Percentiles rank a stretch among this genome's conserved stretches.
These are phyloP conservation scores for Aegle marmelos DNA, from an alignment of 345 rosid genomes.

Conservation along the genomic window DNA sequence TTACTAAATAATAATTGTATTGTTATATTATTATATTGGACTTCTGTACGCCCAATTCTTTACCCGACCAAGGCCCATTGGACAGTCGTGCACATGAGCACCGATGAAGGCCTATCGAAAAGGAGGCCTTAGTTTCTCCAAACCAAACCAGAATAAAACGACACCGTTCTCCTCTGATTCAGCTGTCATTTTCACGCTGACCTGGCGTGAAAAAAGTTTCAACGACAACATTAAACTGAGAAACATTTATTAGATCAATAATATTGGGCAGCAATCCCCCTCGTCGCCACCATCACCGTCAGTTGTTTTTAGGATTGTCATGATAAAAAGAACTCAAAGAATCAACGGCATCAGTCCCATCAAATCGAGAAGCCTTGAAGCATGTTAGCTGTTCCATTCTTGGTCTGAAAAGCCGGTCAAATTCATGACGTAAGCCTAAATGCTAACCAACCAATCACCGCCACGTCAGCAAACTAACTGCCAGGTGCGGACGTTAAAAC, in stretches of 20 bases:
- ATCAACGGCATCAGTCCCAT: constrained; percentile 7
- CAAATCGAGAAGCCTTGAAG: neutral
- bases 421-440: constrained; percentile 37
- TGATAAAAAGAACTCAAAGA: neutral
- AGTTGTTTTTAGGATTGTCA: neutral
- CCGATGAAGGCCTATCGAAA: too few relatives aligned
- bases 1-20: too few relatives aligned
- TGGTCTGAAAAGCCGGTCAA: constrained; percentile 28
- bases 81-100: too few relatives aligned
- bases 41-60: too few relatives aligned
- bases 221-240: neutral
- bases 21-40: too few relatives aligned
- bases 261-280: neutral
- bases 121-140: neutral
- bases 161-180: neutral
- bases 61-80: too few relatives aligned
- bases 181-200: constrained; percentile 23
- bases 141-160: neutral
- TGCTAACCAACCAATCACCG: constrained; percentile 27
- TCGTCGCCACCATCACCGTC: constrained; percentile 7
- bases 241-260: neutral
- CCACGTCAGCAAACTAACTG: constrained; percentile 34
- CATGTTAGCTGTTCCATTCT: neutral
- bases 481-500: constrained; percentile 43
- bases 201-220: constrained; percentile 10